A percentile compares a stretch with the other conserved stretches of the same genome.
These are phyloP conservation scores for Boletus pseudopeckii DNA, from an alignment of 768 basidiomycete genomes.

Conservation along the genomic window DNA sequence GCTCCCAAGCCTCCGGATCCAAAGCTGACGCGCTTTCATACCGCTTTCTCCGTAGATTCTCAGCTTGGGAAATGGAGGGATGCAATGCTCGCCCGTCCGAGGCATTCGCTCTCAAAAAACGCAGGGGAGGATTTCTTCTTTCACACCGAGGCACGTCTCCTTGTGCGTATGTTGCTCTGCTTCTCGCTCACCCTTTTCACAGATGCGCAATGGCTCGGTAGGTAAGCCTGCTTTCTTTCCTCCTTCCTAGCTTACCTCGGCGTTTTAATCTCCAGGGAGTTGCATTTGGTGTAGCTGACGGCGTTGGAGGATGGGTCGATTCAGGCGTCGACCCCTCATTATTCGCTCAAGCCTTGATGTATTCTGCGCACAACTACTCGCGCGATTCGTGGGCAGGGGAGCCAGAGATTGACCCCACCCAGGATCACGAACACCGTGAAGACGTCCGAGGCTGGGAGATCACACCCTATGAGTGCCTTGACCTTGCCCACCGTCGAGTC, in stretches of 20 bases:
- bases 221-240: conserved; percentile 31
- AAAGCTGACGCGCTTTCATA: conserved; percentile 32
- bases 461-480: conserved; percentile 66
- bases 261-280: conserved; percentile 49
- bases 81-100: conserved; percentile 48
- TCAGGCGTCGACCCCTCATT: conserved; percentile 83
- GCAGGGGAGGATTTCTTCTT: conserved; percentile 65
- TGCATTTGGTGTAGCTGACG: conserved; percentile 84
- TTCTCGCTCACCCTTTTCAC: conserved; percentile 3
- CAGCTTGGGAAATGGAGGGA: conserved; percentile 70
- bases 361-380: conserved; percentile 72
- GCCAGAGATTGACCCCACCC: conserved; percentile 74
- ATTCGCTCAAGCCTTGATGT: conserved; percentile 91
- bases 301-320: conserved; percentile 89
- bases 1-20: conserved; percentile 60
- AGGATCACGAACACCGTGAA: conserved; percentile 66
- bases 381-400: conserved; percentile 77
- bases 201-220: conserved; percentile 83
- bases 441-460: conserved; percentile 66
- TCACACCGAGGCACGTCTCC: conserved; percentile 59
- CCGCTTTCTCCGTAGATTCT: conserved; percentile 56
- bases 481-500: conserved; percentile 69
- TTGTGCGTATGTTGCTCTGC: not conserved
- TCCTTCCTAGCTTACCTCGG: conserved; percentile 25
- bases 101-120: conserved; percentile 35